A percentile compares a stretch with the other conserved stretches of the same genome.
Conservation (phyloP, 768 basidiomycete genomes). For the Tylopilus rubrobrunneus region DNA sequence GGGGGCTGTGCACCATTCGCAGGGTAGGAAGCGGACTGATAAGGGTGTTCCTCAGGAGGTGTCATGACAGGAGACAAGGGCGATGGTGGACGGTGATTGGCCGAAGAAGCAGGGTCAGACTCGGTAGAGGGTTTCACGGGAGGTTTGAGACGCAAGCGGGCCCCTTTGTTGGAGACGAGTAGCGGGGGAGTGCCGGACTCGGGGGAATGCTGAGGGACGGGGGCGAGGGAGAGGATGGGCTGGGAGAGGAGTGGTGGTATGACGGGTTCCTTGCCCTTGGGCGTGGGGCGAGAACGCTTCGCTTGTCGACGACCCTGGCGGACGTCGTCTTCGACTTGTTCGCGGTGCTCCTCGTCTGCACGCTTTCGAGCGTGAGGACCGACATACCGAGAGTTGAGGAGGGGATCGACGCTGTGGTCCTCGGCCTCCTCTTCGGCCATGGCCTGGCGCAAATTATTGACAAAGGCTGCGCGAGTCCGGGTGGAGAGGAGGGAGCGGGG, state of each 20-base stretch:
- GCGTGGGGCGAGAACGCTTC: slow-evolving; percentile 30
- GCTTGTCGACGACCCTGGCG: slow-evolving; percentile 37
- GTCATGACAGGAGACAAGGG: slow-evolving; percentile 34
- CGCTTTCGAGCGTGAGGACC: slow-evolving; percentile 43
- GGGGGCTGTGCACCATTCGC: slow-evolving; percentile 22
- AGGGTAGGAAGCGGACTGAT: slow-evolving; percentile 22
- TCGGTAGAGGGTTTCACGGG: slow-evolving; percentile 32
- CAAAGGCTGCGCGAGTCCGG: slow-evolving; percentile 42
- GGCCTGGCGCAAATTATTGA: slow-evolving; percentile 46
- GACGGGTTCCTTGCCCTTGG: slow-evolving; percentile 38
- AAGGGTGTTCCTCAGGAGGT: slow-evolving; percentile 32
- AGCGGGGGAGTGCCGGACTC: slow-evolving; percentile 27
- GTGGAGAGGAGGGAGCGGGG: slow-evolving; percentile 45
- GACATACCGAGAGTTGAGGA: slow-evolving; percentile 43
- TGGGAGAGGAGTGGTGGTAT: slow-evolving; percentile 19
- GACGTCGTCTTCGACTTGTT: slow-evolving; percentile 44
- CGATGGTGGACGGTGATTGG: slow-evolving; percentile 23
- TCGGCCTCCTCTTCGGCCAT: slow-evolving; percentile 42
- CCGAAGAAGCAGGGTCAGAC: slow-evolving; percentile 14
- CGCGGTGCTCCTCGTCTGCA: slow-evolving; percentile 39
- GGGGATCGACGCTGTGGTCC: slow-evolving; percentile 44
- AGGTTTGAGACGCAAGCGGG: slow-evolving; percentile 48
- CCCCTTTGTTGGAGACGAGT: slow-evolving; percentile 45
- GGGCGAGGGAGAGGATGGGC: slow-evolving; percentile 27
- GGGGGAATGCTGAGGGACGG: slow-evolving; percentile 15